Percentiles rank a stretch among this genome's conserved stretches.
Evolutionary conservation across 495 filamentous ascomycete species (phyloP).

Genomic region (Aspergillus ostianus): DNA sequence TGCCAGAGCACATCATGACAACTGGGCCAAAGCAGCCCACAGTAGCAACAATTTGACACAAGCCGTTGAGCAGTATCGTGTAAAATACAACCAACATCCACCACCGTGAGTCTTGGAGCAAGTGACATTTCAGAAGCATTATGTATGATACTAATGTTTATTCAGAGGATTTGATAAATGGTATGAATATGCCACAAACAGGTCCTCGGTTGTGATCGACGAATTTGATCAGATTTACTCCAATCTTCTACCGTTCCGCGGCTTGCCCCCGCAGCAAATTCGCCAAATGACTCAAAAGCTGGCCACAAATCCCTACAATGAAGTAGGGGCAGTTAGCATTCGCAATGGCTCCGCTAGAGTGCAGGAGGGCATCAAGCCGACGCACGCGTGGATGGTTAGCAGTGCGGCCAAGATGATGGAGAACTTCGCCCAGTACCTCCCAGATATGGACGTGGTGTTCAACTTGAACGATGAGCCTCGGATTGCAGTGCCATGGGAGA

Average conservation of each 20-base stretch:
- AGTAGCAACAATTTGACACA: slow-evolving; percentile 36
- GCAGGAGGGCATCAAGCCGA: slow-evolving; percentile 48
- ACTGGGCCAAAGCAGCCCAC: slow-evolving; percentile 35
- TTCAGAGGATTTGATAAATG: slow-evolving; percentile 54
- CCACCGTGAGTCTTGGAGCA: slow-evolving; percentile 37
- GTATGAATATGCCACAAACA: slow-evolving; percentile 67
- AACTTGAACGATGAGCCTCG: slow-evolving; percentile 79
- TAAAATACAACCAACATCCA: slow-evolving; percentile 46
- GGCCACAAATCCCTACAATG: slow-evolving; percentile 48
- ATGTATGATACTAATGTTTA: slow-evolving; percentile 13
- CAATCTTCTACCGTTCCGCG: slow-evolving; percentile 73
- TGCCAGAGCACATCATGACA: slow-evolving; percentile 34
- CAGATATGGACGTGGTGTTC: slow-evolving; percentile 78
- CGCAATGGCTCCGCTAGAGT: slow-evolving; percentile 44
- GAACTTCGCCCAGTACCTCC: slow-evolving; percentile 66
- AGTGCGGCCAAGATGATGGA: slow-evolving; percentile 64
- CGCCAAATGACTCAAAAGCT: slow-evolving; percentile 45
- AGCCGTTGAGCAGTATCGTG: slow-evolving; percentile 42
- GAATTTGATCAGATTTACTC: slow-evolving; percentile 71
- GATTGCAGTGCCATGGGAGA: slow-evolving; percentile 67
- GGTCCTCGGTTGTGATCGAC: slow-evolving; percentile 67
- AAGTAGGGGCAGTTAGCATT: slow-evolving; percentile 47
- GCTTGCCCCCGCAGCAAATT: slow-evolving; percentile 58
- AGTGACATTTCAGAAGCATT: background rate
- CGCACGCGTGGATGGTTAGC: slow-evolving; percentile 55